phyloP scores from a whole-genome alignment of 2,329 filamentous ascomycete genomes.

The Pseudogymnoascus sp. region DNA sequence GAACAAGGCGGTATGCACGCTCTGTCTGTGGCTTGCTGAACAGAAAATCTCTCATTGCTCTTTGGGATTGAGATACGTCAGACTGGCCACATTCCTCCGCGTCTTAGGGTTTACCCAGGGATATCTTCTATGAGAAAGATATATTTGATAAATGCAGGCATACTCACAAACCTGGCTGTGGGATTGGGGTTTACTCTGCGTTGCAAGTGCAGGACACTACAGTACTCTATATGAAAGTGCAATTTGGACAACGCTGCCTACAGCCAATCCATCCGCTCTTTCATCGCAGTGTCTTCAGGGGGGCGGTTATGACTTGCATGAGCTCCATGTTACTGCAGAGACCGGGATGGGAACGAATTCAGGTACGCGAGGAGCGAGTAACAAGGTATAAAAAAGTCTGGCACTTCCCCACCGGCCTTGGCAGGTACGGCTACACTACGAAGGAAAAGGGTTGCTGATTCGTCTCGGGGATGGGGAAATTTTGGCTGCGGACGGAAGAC shows the following conservation, averaged over 20 bases:
- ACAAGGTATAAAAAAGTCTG: background rate
- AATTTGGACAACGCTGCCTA: background rate
- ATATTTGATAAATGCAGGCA: conserved; percentile 1
- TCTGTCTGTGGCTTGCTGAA: background rate
- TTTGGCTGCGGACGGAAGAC: background rate
- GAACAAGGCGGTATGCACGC: background rate
- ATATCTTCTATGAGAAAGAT: conserved; percentile 2
- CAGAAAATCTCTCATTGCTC: background rate
- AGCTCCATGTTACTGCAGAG: background rate
- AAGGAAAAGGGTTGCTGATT: background rate
- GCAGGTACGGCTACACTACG: background rate
- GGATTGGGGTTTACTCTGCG: background rate
- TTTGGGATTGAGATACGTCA: background rate
- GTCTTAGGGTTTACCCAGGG: background rate
- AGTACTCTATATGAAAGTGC: background rate
- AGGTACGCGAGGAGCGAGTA: background rate
- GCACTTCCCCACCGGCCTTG: background rate
- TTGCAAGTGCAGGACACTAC: background rate
- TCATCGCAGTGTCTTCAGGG: background rate
- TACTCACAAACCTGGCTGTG: background rate
- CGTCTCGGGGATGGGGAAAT: background rate
- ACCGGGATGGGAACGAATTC: background rate
- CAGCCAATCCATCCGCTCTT: background rate
- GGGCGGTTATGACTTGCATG: conserved; percentile 1
- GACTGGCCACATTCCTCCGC: background rate